Evolutionary conservation across 1,139 yeast genomes (phyloP), one percentile per base, ranked within the genome.

Genomic region (Fermentozyma sake): DNA sequence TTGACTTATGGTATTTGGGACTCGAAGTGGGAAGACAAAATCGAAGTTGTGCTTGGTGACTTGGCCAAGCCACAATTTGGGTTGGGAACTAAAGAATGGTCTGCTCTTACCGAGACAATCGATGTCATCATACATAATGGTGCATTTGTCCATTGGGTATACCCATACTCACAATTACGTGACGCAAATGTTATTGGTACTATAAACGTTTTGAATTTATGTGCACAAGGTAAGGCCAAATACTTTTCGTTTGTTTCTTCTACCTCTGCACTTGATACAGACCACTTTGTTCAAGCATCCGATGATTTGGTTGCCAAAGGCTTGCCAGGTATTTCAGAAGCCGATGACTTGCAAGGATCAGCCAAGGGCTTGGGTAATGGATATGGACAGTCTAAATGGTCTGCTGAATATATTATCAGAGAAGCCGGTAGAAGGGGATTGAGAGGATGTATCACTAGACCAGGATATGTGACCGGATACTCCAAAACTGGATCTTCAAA

Each of bases 121-220:
- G 98, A 93, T 54, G 80, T 82, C 4, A 78, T 93, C 28, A 75
- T 93, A 37, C 99, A 93, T 57, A 93, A 93, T 48, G 98, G 97
- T 61, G 99, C 98, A 4, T 68, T 89, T 38, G 99, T 93, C 22
- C 98, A 93, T 57, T 93, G 99, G 99, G 96, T 89, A 3, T 91
- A 84, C 53, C 98, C 97, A 23, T 93, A 93, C 58, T 63, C 82
- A 28, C 85, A 83, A 45, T 68, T 93, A 44, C 76, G 97, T 46
- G 96, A 86, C 37, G 94, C 98, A 20, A 93, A 93, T 51, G 98
- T 93, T 19, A 61, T 89, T 37, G 79, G 95, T 28, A 83, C 97
- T 0, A 61, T 89, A 37, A 84, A 89, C 46, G 87, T 87, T 7
- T 64, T 93, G 73, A 79, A 79, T 46, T 58, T 93, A 49, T 85